These are phyloP conservation scores for Shiraia sp. DNA, from an alignment of 2,329 filamentous ascomycete genomes.

Conservation along the genomic window DNA sequence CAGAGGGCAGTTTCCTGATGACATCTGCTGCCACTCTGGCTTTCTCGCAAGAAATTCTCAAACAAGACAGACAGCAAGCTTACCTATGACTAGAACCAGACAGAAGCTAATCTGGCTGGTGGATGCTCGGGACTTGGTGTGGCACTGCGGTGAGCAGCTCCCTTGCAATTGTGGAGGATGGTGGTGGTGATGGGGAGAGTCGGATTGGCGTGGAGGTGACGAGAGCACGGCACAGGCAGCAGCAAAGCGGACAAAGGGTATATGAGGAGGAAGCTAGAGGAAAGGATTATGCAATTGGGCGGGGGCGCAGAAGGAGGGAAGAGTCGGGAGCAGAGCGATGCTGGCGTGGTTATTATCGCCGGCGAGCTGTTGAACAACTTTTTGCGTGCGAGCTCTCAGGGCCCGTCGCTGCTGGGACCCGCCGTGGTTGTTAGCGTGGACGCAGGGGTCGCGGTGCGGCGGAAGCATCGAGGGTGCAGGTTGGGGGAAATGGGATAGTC, in stretches of 20 bases:
- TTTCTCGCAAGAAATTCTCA: slow-evolving; percentile 19
- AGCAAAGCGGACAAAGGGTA: slow-evolving; percentile 11
- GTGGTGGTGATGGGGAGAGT: too few species aligned
- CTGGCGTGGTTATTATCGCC: slow-evolving; percentile 27
- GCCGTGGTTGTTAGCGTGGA: too few species aligned
- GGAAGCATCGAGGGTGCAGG: too few species aligned
- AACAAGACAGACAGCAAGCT: slow-evolving; percentile 3
- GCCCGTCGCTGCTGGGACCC: too few species aligned
- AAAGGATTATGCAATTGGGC: slow-evolving; percentile 23
- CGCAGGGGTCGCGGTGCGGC: too few species aligned
- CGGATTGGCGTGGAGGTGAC: slow-evolving; percentile 14
- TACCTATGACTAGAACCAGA: slow-evolving; percentile 13
- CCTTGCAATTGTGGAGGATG: too few species aligned
- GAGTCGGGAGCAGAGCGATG: too few species aligned
- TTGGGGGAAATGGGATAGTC: too few species aligned
- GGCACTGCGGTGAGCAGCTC: slow-evolving; percentile 41
- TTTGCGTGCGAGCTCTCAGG: too few species aligned
- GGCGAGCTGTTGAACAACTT: slow-evolving; percentile 27
- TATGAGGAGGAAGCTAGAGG: slow-evolving; percentile 13
- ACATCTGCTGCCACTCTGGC: slow-evolving; percentile 1
- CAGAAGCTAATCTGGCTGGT: slow-evolving; percentile 44
- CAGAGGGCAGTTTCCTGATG: too few species aligned
- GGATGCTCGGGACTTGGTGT: slow-evolving; percentile 36
- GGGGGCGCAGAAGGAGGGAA: slow-evolving; percentile 21
- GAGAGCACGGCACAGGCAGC: slow-evolving; percentile 18